Conservation (phyloP, 1,284 basidiomycete genomes). For the Tilletia indica region DNA sequence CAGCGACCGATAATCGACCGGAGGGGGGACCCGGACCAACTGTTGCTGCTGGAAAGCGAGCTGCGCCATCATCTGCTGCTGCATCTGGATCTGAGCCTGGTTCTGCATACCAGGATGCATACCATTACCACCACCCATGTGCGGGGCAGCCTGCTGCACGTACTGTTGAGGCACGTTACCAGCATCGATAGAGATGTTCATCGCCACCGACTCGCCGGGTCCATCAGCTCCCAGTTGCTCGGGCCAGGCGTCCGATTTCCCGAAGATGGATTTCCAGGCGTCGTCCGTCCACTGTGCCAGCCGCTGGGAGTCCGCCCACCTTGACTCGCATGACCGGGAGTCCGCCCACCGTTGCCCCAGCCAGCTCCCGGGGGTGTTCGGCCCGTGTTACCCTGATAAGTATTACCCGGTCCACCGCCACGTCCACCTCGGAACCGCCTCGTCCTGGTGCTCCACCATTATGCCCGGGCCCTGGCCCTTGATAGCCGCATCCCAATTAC, state of each 20-base stretch:
- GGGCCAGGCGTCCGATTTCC: conserved; percentile 5
- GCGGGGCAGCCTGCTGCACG: background rate
- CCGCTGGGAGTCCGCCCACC: background rate
- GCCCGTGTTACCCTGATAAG: background rate
- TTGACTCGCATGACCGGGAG: background rate
- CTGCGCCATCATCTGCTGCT: background rate
- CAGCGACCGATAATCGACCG: background rate
- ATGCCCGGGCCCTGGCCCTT: background rate
- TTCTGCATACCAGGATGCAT: background rate
- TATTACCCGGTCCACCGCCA: background rate
- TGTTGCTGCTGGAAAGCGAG: background rate
- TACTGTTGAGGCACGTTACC: background rate
- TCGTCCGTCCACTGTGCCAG: background rate
- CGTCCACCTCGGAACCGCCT: conserved; percentile 6
- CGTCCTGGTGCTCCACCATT: background rate
- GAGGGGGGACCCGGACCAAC: background rate
- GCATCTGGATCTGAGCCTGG: background rate
- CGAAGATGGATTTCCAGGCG: conserved; percentile 2
- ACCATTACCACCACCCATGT: background rate
- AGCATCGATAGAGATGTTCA: background rate
- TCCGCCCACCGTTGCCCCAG: conserved; percentile 13
- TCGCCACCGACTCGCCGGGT: conserved; percentile 7
- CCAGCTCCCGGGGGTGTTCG: background rate
- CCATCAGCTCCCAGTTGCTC: conserved; percentile 10
- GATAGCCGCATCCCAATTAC: conserved; percentile 6